Evolutionary conservation across 768 basidiomycete species (phyloP), one percentile per base, ranked within the genome.

Genomic region (Xerocomus potaroensis): DNA sequence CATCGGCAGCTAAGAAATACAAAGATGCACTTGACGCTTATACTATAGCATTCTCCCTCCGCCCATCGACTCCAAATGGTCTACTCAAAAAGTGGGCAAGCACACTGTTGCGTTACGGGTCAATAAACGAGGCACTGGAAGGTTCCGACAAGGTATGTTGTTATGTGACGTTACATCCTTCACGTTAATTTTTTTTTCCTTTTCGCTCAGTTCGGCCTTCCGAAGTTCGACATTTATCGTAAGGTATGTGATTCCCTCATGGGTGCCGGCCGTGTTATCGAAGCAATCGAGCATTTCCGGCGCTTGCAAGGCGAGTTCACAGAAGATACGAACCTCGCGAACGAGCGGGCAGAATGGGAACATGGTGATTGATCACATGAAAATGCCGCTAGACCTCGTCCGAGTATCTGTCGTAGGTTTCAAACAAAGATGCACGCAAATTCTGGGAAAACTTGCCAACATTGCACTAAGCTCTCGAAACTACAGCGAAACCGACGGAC

Each of bases 201-300:
- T 16, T 14, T 33, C 8, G 15, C 5, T 24, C 19, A 52, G 51
- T 50, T 52, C 43, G 27, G 41, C 8, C 12, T 46, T 26, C 36
- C 52, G 1, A 18, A 2, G 5, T 43, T 39, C 21, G 7, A 7
- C 3, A 8, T 47, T 1, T 47, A 44, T 11, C 24, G 12, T 2
- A 21, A 2, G 10, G 24, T 52, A 14, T 52, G 50, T 1, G 49
- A 47, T 6, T 10, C 32, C 3, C 42, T 44, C 0, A 29, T 47
- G 11, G 10, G 7, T n/a, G 21, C 7, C 1, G 41, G 42, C 33
- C 38, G 45, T 5, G 0, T 47, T 3, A 4, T 9, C 1, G 45
- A 53, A 12, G 50, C 45, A 0, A 29, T 41, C 2, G 16, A 5
- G 1, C 40, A 37, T 39, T 31, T 47, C 19, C 36, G 16, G 21